phyloP scores from a whole-genome alignment of 2,329 filamentous ascomycete species.

The Ophiostoma populinum region DNA sequence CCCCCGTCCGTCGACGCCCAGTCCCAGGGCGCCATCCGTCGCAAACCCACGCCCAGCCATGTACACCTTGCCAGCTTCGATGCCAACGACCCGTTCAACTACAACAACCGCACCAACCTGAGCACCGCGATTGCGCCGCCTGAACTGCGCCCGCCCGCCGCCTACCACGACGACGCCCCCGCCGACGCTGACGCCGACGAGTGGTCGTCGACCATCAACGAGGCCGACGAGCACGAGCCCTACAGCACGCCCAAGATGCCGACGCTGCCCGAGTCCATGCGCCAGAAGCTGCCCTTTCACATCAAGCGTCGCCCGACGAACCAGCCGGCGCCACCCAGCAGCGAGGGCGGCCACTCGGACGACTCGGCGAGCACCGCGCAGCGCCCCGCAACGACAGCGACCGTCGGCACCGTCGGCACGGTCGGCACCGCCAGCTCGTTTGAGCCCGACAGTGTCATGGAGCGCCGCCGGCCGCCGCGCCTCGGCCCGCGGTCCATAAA shows the following conservation, averaged over 20 bases:
- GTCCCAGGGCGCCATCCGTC: slow-evolving; percentile 2
- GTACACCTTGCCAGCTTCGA: slow-evolving; percentile 10
- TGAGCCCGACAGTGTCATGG: slow-evolving; percentile 19
- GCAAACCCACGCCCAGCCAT: slow-evolving; percentile 8
- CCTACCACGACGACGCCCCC: not conserved
- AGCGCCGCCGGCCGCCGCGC: slow-evolving; percentile 21
- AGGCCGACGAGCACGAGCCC: slow-evolving; percentile 9
- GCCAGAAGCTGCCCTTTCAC: slow-evolving; percentile 2
- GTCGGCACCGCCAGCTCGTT: not conserved
- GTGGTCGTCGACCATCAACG: slow-evolving; percentile 36
- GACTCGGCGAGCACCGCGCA: too few species aligned
- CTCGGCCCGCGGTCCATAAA: slow-evolving; percentile 8
- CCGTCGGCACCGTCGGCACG: not conserved
- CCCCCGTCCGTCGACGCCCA: slow-evolving; percentile 20
- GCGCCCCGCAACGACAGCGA: too few species aligned
- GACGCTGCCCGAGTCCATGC: slow-evolving; percentile 5
- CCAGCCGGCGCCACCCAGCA: not conserved
- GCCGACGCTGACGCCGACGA: slow-evolving; percentile 18
- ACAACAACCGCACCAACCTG: slow-evolving; percentile 10
- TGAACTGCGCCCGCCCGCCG: slow-evolving; percentile 10
- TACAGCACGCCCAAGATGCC: slow-evolving; percentile 9
- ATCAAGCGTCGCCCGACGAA: slow-evolving; percentile 1
- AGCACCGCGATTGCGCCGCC: slow-evolving; percentile 1
- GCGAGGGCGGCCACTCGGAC: too few species aligned
- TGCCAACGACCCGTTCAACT: slow-evolving; percentile 12